Evolutionary conservation across 352 stramenopile genomes (phyloP), one percentile per base, ranked within the genome.

Genomic region (Detonula confervacea): DNA sequence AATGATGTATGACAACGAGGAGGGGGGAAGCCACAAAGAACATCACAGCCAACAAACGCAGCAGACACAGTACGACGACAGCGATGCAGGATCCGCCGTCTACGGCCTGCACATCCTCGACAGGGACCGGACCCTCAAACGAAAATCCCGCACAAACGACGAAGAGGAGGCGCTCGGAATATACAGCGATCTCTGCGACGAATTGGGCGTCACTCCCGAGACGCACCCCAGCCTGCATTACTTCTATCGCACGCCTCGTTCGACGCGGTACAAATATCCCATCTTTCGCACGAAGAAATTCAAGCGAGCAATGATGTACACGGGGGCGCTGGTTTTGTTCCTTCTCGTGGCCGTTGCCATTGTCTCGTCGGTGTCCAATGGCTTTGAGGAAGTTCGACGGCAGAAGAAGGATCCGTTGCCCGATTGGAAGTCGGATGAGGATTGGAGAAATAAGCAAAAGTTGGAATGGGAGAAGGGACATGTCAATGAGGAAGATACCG

Each of bases 41-140:
- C n/a, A n/a, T n/a, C n/a, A n/a, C n/a, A n/a, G n/a, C n/a, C n/a
- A n/a, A 30, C 51, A 59, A 30, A 11, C 4, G 2, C 6, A n/a
- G 16, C 4, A 59, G 24, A 39, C n/a, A 25, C 12, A 30, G 2
- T 22, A 11, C 18, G 33, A 30, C 7, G 29, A 22, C 12, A 20
- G 49, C 20, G 54, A 1, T 8, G 27, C 42, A 25, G 51, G 12
- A 0, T 22, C 35, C 14, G 6, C 25, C 1, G 33, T 77, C 16
- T 77, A 77, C 11, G 69, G 57, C 7, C 44, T 77, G 47, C 69
- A 71, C 59, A 71, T 77, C 29, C 57, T 77, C 27, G 56, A 77
- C 5, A 22, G 69, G 1, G 57, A 77, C 44, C 30, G 46, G 24
- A 39, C 47, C 30, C 33, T 72, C 2, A 59, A 61, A 57, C 63